Evolutionary conservation across 2,329 filamentous ascomycete genomes (phyloP), one percentile per base, ranked within the genome.

Genomic region (Colletotrichum echinochloae): DNA sequence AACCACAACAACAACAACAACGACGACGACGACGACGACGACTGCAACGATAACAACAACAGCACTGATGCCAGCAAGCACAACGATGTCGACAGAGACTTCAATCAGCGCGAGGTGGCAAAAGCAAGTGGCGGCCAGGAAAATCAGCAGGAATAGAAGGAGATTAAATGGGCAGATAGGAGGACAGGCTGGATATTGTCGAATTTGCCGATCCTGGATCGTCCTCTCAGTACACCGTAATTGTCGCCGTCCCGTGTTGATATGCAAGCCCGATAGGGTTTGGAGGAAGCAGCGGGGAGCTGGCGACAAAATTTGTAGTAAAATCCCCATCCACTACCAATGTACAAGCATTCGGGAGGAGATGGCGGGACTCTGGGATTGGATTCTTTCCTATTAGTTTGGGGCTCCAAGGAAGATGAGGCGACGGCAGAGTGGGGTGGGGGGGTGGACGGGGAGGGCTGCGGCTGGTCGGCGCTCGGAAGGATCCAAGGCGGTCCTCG

Each of bases 281-380:
- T 46, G 26, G 37, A 23, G 33, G 3, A 20, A 20, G 28, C 30
- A 54, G 51, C 51, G 18, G 30, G 51, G 18, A 37, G 30, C 51
- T 20, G 51, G 51, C 4, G 33, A 51, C 35, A 37, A 52, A 49
- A 41, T 66, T 65, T 60, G 16, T 33, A 39, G 66, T 66, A 55
- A 55, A 66, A 66, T 69, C 66, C 14, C 60, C 46, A 35, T 9
- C 11, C 2, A 12, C 37, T 39, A 39, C 37, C 6, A 39, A 33
- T 33, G 30, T 33, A 33, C 30, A 39, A 39, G 37, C n/a, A n/a
- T 12, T 35, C 39, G 23, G n/a, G 66, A 65, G 54, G 46, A 41
- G 39, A 51, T 26, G 23, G 20, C 26, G 18, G 57, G 57, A 35
- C 12, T 37, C 18, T 60, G 37, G 57, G 30, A 49, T 11, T 60